Percentiles rank a stretch among this genome's conserved stretches.
phyloP scores from a whole-genome alignment of 1,284 basidiomycete genomes.

The Phaffia rhodozyma region DNA sequence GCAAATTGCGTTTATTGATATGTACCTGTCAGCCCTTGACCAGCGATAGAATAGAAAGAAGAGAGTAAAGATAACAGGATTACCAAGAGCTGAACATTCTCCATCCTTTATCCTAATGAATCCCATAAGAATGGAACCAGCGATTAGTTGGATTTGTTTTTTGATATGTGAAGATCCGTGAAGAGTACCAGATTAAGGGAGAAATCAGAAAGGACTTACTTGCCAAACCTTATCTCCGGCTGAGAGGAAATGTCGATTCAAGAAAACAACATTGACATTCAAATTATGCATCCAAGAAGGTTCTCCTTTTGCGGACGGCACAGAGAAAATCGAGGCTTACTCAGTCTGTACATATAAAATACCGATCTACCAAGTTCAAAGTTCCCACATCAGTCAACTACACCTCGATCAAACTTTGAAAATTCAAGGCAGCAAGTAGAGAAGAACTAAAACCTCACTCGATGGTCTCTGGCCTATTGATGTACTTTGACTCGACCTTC shows the following conservation, averaged over 20 bases:
- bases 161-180: too few relatives aligned
- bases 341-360: constrained; percentile 15
- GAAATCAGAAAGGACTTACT: constrained; percentile 26
- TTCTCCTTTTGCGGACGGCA: too few relatives aligned
- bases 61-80: neutral
- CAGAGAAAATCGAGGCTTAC: neutral
- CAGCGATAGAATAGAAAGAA: neutral
- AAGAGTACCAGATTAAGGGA: too few relatives aligned
- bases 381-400: neutral
- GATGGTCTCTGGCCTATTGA: constrained; percentile 45
- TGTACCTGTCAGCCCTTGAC: too few relatives aligned
- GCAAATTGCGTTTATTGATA: too few relatives aligned
- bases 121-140: too few relatives aligned
- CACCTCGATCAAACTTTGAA: too few relatives aligned
- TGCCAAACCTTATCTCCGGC: constrained; percentile 46
- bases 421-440: too few relatives aligned
- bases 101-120: constrained; percentile 8
- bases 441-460: constrained; percentile 38
- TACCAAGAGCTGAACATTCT: too few relatives aligned
- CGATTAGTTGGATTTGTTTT: too few relatives aligned
- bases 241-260: neutral
- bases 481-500: constrained; percentile 26
- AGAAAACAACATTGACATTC: too few relatives aligned
- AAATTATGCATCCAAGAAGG: too few relatives aligned
- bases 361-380: neutral